phyloP scores from a whole-genome alignment of 2,329 filamentous ascomycete species.

The Botrytis deweyae region DNA sequence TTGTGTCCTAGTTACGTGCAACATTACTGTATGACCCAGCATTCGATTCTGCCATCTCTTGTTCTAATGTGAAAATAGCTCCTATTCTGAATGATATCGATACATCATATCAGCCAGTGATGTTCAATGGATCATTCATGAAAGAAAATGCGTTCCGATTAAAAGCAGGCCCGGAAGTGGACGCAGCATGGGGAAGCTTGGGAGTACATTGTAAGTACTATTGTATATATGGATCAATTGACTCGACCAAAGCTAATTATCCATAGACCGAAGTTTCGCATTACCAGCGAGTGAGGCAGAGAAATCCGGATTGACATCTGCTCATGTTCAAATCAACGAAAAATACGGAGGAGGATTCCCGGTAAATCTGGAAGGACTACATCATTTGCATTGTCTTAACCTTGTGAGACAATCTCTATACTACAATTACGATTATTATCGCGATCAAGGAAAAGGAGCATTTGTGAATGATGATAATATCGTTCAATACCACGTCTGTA shows the following conservation, averaged over 20 bases:
- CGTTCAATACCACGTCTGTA: slow-evolving; percentile 51
- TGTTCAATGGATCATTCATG: slow-evolving; percentile 54
- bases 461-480: slow-evolving; percentile 52
- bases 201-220: slow-evolving; percentile 48
- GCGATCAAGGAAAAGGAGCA: slow-evolving; percentile 44
- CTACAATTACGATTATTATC: slow-evolving; percentile 55
- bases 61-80: slow-evolving; percentile 28
- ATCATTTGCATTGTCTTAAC: slow-evolving; percentile 54
- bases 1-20: slow-evolving; percentile 24
- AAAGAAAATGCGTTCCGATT: slow-evolving; percentile 53
- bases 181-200: slow-evolving; percentile 52
- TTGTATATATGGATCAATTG: not conserved
- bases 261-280: slow-evolving; percentile 40
- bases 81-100: slow-evolving; percentile 44
- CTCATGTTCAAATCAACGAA: slow-evolving; percentile 52
- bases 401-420: slow-evolving; percentile 52
- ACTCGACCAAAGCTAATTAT: not conserved
- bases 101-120: slow-evolving; percentile 44
- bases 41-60: not conserved
- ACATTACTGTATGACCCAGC: slow-evolving; percentile 23
- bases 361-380: slow-evolving; percentile 48
- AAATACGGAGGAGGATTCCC: slow-evolving; percentile 54
- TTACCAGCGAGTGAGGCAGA: slow-evolving; percentile 45
- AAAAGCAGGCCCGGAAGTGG: slow-evolving; percentile 48
- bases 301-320: slow-evolving; percentile 45